Conservation (phyloP, 2,329 filamentous ascomycete species). For the Fusarium sublunatum region DNA sequence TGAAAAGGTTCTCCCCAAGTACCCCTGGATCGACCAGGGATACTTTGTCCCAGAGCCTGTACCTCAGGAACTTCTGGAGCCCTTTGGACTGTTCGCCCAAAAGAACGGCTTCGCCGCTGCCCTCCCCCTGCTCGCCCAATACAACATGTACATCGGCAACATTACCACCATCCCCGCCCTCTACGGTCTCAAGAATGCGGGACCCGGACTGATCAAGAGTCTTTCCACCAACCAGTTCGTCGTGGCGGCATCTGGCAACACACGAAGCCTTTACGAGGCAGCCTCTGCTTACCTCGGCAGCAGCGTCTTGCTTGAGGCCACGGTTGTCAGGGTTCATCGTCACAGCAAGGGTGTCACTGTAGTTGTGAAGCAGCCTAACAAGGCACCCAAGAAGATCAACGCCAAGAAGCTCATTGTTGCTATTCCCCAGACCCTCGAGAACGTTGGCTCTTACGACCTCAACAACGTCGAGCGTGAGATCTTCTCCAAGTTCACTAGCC, state of each 20-base stretch:
- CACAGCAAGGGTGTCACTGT: conserved; percentile 8
- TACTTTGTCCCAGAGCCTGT: conserved; percentile 31
- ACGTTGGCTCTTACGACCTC: conserved; percentile 18
- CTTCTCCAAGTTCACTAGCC: conserved; percentile 27
- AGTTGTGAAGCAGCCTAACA: not conserved
- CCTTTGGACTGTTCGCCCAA: conserved; percentile 34
- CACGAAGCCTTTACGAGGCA: conserved; percentile 24
- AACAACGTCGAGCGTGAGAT: conserved; percentile 4
- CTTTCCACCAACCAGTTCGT: conserved; percentile 11
- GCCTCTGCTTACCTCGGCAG: conserved; percentile 8
- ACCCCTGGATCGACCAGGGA: conserved; percentile 39
- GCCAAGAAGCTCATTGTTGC: conserved; percentile 32
- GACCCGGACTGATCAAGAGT: conserved; percentile 24
- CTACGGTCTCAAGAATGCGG: conserved; percentile 38
- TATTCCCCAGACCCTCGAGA: conserved; percentile 30
- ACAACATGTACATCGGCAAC: conserved; percentile 37
- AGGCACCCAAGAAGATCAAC: not conserved
- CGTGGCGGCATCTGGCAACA: conserved; percentile 21
- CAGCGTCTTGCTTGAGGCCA: conserved; percentile 20
- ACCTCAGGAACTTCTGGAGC: conserved; percentile 30
- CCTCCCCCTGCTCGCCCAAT: conserved; percentile 20
- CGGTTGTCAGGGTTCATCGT: conserved; percentile 9
- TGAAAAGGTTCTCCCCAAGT: conserved; percentile 26
- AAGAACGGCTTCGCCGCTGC: conserved; percentile 32
- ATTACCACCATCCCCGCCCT: conserved; percentile 29